Conservation (phyloP, 2,329 filamentous ascomycete species). For the Pseudogymnoascus sp. region DNA sequence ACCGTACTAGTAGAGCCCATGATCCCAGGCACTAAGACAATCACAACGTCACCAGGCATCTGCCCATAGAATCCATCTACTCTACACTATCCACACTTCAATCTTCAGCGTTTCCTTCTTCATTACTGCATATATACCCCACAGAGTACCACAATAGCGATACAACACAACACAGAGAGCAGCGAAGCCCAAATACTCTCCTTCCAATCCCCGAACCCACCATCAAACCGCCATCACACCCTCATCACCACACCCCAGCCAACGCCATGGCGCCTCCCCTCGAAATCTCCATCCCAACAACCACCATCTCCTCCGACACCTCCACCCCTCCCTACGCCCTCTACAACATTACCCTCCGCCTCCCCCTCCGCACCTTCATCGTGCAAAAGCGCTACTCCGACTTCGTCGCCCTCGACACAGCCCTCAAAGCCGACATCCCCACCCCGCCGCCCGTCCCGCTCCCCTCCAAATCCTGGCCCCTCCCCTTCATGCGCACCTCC, state of each 20-base stretch:
- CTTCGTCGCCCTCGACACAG: conserved; percentile 58
- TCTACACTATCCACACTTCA: background rate
- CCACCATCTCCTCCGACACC: conserved; percentile 43
- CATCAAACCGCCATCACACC: background rate
- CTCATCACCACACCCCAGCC: background rate
- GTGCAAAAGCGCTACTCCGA: conserved; percentile 78
- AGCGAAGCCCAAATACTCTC: background rate
- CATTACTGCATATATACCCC: conserved; percentile 2
- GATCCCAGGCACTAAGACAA: background rate
- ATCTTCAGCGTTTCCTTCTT: background rate
- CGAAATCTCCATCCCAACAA: conserved; percentile 62
- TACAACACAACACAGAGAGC: background rate
- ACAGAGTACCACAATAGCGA: background rate
- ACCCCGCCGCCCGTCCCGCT: conserved; percentile 57
- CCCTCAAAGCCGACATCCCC: conserved; percentile 52
- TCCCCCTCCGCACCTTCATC: conserved; percentile 67
- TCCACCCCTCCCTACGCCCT: conserved; percentile 57
- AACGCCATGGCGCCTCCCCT: conserved; percentile 51
- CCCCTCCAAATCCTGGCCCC: conserved; percentile 64
- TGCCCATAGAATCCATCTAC: background rate
- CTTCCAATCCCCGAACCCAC: background rate
- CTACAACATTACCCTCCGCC: conserved; percentile 70
- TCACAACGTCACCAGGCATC: conserved; percentile 2
- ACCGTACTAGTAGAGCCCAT: background rate
- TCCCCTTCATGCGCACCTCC: conserved; percentile 56